These are phyloP conservation scores for Sporothrix globosa DNA, from an alignment of 2,329 filamentous ascomycete species.

Conservation along the genomic window DNA sequence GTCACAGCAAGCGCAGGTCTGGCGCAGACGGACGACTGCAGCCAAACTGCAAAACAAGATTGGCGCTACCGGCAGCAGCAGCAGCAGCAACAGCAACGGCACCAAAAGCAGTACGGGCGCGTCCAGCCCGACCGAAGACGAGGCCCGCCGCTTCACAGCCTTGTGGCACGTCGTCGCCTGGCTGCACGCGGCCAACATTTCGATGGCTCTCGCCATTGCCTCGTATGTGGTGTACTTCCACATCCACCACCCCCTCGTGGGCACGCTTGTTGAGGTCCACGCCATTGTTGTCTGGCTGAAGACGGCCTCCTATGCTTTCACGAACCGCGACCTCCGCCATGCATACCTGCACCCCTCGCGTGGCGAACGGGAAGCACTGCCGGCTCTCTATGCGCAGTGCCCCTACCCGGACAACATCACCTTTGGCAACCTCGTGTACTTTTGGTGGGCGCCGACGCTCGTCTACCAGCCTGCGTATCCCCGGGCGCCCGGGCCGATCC, in stretches of 20 bases:
- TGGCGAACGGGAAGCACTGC: slow-evolving; percentile 69
- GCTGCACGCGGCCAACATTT: slow-evolving; percentile 81
- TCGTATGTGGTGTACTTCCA: slow-evolving; percentile 86
- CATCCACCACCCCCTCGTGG: slow-evolving; percentile 91
- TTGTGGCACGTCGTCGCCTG: slow-evolving; percentile 82
- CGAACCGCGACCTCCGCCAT: slow-evolving; percentile 91
- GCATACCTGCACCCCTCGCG: slow-evolving; percentile 78
- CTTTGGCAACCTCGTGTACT: slow-evolving; percentile 83
- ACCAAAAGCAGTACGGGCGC: slow-evolving; percentile 53
- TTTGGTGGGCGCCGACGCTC: slow-evolving; percentile 96
- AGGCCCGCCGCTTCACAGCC: slow-evolving; percentile 67
- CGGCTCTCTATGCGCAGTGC: slow-evolving; percentile 78
- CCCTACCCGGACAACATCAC: slow-evolving; percentile 93
- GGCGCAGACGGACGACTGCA: slow-evolving; percentile 56
- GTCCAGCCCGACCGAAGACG: slow-evolving; percentile 60
- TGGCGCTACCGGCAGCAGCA: neutral
- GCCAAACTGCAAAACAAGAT: slow-evolving; percentile 18
- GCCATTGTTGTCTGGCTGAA: slow-evolving; percentile 96
- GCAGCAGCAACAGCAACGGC: neutral
- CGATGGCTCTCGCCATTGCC: slow-evolving; percentile 76
- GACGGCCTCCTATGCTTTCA: slow-evolving; percentile 92
- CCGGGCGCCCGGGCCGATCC: slow-evolving; percentile 70
- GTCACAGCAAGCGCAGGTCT: slow-evolving; percentile 73
- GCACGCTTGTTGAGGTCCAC: slow-evolving; percentile 86
- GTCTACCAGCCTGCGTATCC: slow-evolving; percentile 98